Conservation (phyloP, 768 basidiomycete genomes). For the Crucibulum laeve region DNA sequence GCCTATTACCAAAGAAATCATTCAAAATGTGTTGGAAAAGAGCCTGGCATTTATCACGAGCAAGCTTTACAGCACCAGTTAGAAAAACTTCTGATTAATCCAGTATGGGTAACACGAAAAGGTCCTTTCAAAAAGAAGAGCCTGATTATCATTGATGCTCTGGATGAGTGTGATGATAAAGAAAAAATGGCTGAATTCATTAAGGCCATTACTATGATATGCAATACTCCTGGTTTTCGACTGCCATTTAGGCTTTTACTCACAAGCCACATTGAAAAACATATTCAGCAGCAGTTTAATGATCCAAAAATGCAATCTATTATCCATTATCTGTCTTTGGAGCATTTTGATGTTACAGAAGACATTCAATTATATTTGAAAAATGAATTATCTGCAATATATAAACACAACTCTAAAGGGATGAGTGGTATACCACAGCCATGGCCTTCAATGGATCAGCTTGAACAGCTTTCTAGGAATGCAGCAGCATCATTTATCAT, state of each 20-base stretch:
- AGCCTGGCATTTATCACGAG: neutral
- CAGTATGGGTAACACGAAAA: neutral
- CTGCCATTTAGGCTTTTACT: neutral
- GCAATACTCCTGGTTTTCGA: neutral
- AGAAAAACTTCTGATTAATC: neutral
- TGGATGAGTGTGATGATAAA: neutral
- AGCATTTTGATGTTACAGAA: no score
- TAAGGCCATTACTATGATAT: neutral
- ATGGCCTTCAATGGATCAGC: no score
- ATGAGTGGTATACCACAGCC: no score
- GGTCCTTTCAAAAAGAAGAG: neutral
- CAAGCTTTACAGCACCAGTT: neutral
- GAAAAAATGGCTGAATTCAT: neutral
- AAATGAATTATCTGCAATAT: no score
- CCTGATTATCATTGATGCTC: neutral
- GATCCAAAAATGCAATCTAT: no score
- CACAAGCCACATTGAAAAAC: neutral
- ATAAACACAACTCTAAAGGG: no score
- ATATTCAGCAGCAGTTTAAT: no score
- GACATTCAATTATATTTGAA: no score
- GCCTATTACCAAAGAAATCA: neutral
- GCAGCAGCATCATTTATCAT: no score
- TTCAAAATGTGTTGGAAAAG: neutral
- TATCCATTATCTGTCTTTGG: no score
- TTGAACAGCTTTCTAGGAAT: no score